These are phyloP conservation scores for Penicillium sp. DNA, from an alignment of 2,329 filamentous ascomycete genomes.

Conservation along the genomic window DNA sequence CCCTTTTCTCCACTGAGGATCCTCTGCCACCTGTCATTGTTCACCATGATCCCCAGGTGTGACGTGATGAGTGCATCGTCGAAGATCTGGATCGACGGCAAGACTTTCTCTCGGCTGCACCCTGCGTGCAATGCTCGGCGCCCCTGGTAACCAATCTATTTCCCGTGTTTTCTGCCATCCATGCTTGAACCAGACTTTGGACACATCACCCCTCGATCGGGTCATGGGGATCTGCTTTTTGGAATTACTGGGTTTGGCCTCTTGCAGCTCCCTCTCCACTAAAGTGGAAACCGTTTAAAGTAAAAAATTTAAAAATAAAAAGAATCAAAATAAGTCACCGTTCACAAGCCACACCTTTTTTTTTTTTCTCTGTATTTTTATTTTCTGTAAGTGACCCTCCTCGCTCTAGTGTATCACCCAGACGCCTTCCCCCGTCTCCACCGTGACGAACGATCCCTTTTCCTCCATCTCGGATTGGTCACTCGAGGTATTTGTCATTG, in stretches of 20 bases:
- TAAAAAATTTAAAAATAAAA: too few species aligned
- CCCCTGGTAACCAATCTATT: conserved; percentile 19
- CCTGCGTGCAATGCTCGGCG: conserved; percentile 15
- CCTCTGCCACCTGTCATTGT: conserved; percentile 24
- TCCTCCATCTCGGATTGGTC: conserved; percentile 10
- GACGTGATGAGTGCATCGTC: conserved; percentile 9
- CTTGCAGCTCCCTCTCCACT: conserved; percentile 17
- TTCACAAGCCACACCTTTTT: conserved; percentile 23
- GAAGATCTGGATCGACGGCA: conserved; percentile 11
- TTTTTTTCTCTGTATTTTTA: background rate
- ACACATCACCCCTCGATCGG: conserved; percentile 11
- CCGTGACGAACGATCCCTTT: conserved; percentile 13
- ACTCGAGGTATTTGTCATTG: conserved; percentile 23
- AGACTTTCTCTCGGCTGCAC: conserved; percentile 8
- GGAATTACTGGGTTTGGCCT: conserved; percentile 16
- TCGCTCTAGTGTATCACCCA: background rate
- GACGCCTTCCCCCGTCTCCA: too few species aligned
- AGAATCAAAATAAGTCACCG: background rate
- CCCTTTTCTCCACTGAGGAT: conserved; percentile 17
- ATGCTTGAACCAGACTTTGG: conserved; percentile 10
- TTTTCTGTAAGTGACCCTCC: too few species aligned
- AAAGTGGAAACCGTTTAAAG: conserved; percentile 25
- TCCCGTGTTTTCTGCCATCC: conserved; percentile 16
- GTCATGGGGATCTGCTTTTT: conserved; percentile 17
- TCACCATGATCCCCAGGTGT: conserved; percentile 15